Percentiles rank a stretch among this genome's conserved stretches.
Evolutionary conservation across 371 early-diverging fungal species (phyloP).

Genomic region (Mucor plumbeus): DNA sequence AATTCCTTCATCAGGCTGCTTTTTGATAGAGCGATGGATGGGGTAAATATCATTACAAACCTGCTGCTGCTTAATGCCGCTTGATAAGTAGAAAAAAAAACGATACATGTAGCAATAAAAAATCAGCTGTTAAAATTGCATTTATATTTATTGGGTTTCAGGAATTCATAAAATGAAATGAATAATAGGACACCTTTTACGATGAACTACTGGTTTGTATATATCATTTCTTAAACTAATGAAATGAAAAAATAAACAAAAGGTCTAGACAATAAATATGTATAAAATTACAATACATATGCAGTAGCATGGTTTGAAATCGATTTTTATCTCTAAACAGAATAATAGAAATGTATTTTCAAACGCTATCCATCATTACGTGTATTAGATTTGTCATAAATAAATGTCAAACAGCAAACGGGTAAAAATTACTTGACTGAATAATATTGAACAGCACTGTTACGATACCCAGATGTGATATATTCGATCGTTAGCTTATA

Average conservation of each 20-base stretch:
- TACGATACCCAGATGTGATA: no score
- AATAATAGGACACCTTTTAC: neutral
- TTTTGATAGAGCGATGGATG: no score
- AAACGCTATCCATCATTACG: neutral
- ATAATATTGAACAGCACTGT: no score
- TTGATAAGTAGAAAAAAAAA: no score
- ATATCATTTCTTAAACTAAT: neutral
- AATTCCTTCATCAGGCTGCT: no score
- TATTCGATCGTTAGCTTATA: no score
- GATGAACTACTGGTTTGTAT: slow-evolving; percentile 1
- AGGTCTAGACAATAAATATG: neutral
- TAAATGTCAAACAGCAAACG: neutral
- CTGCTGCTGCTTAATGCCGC: neutral
- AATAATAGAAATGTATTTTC: neutral
- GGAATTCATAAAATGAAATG: neutral
- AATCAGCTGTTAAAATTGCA: neutral
- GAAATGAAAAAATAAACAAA: neutral
- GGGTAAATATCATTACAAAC: no score
- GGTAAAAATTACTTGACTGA: no score
- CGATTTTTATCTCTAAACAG: neutral
- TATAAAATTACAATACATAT: neutral
- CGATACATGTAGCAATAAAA: neutral
- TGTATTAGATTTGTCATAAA: slow-evolving; percentile 1
- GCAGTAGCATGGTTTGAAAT: neutral
- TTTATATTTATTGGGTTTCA: neutral